Conservation (phyloP, 2,329 filamentous ascomycete genomes). For the Paecilomyces fulvus region DNA sequence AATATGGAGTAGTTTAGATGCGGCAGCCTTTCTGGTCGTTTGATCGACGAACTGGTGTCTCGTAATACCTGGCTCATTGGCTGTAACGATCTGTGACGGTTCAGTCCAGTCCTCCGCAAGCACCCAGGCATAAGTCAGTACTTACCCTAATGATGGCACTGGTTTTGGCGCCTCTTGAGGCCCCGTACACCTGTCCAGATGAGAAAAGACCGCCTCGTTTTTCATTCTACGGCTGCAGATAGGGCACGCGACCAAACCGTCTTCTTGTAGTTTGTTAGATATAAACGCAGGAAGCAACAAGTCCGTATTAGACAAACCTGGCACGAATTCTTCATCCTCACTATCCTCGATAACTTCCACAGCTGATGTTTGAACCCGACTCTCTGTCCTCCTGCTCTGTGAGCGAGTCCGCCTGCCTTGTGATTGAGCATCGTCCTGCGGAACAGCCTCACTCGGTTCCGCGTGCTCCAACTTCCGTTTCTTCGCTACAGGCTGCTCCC, state of each 20-base stretch:
- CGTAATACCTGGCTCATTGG: constrained; percentile 9
- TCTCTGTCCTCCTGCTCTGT: constrained; percentile 14
- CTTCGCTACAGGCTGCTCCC: constrained; percentile 20
- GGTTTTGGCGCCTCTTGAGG: constrained; percentile 10
- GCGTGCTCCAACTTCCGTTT: constrained; percentile 24
- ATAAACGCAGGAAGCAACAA: neutral
- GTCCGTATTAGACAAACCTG: constrained; percentile 16
- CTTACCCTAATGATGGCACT: constrained; percentile 19
- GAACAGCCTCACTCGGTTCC: constrained; percentile 28
- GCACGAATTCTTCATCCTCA: constrained; percentile 31
- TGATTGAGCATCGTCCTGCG: constrained; percentile 18
- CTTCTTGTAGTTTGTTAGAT: constrained; percentile 40
- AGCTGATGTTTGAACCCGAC: constrained; percentile 5
- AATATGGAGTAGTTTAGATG: constrained; percentile 78
- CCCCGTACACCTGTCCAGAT: constrained; percentile 61
- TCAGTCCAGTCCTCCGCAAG: neutral
- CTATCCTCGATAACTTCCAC: constrained; percentile 32
- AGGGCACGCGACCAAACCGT: constrained; percentile 75
- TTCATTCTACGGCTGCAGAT: constrained; percentile 77
- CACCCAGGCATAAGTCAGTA: neutral
- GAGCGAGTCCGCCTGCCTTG: constrained; percentile 29
- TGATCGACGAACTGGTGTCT: constrained; percentile 13
- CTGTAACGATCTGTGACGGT: constrained; percentile 14
- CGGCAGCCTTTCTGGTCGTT: constrained; percentile 58
- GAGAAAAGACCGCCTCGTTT: constrained; percentile 64